Percentiles rank a stretch among this genome's conserved stretches.
These are phyloP conservation scores for Phytophthora citrophthora DNA, from an alignment of 352 stramenopile genomes.

Conservation along the genomic window DNA sequence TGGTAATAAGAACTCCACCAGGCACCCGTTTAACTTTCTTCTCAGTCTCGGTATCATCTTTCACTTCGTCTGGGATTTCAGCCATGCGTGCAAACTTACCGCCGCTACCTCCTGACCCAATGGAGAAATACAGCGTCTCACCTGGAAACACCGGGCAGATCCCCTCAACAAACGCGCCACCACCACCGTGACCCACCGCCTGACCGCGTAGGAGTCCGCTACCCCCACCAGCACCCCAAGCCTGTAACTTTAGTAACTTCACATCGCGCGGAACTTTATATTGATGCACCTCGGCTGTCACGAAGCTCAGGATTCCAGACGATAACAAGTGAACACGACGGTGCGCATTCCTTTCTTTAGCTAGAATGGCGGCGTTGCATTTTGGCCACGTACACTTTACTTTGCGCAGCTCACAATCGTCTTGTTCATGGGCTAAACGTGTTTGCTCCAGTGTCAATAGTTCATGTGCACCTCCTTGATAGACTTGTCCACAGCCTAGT, in stretches of 20 bases:
- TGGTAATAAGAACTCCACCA: constrained; percentile 40
- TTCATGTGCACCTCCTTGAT: constrained; percentile 60
- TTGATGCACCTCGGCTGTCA: constrained; percentile 65
- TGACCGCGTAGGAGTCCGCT: constrained; percentile 64
- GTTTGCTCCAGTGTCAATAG: constrained; percentile 71
- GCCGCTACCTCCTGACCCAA: constrained; percentile 53
- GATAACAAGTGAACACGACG: constrained; percentile 62
- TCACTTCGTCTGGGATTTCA: constrained; percentile 34
- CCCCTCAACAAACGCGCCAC: constrained; percentile 73
- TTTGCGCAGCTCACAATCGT: constrained; percentile 68
- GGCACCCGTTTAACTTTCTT: constrained; percentile 29
- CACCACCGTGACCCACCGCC: constrained; percentile 58
- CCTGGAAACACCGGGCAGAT: constrained; percentile 63
- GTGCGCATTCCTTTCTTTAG: constrained; percentile 70
- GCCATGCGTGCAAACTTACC: constrained; percentile 55
- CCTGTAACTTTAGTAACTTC: constrained; percentile 72
- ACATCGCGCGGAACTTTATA: constrained; percentile 73
- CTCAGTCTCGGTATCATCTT: constrained; percentile 1
- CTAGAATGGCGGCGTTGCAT: constrained; percentile 54
- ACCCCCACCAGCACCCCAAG: constrained; percentile 74
- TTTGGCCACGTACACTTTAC: constrained; percentile 79
- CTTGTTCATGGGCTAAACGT: constrained; percentile 72
- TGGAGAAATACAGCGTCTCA: constrained; percentile 71
- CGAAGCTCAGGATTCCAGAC: constrained; percentile 65
- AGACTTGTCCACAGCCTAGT: constrained; percentile 63